Evolutionary conservation across 768 basidiomycete species (phyloP).

Genomic region (Termitomyces sp.): DNA sequence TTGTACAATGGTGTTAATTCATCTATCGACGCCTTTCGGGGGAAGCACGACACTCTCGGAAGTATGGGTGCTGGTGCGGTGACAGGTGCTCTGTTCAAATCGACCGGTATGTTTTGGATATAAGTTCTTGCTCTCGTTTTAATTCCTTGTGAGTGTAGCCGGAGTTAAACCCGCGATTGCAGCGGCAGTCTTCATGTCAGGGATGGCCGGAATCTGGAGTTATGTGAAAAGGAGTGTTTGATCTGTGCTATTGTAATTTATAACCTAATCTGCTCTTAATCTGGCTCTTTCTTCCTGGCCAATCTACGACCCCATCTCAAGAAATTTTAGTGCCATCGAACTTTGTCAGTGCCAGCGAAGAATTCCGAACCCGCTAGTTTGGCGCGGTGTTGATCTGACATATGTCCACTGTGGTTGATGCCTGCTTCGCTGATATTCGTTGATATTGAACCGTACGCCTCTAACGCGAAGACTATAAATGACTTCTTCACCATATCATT

Average conservation of each 20-base stretch:
- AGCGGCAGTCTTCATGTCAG: conserved; percentile 86
- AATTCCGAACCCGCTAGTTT: conserved; percentile 33
- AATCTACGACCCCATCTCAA: conserved; percentile 35
- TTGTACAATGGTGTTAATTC: conserved; percentile 97
- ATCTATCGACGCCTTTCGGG: conserved; percentile 81
- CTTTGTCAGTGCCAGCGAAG: conserved; percentile 25
- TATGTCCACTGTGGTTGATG: conserved; percentile 39
- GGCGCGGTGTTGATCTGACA: conserved; percentile 40
- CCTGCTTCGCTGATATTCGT: conserved; percentile 26
- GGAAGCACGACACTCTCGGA: conserved; percentile 87
- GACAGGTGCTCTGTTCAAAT: conserved; percentile 90
- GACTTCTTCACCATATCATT: conserved; percentile 18
- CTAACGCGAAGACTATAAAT: conserved; percentile 41
- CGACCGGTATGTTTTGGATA: conserved; percentile 68
- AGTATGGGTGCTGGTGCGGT: conserved; percentile 90
- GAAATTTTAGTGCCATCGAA: conserved; percentile 23
- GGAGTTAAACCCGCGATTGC: conserved; percentile 87
- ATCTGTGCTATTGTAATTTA: conserved; percentile 42
- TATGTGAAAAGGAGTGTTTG: conserved; percentile 87
- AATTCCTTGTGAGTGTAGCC: conserved; percentile 55
- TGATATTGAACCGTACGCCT: conserved; percentile 18
- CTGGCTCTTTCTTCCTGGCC: conserved; percentile 38
- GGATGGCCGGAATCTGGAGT: conserved; percentile 90
- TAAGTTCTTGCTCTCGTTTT: conserved; percentile 19
- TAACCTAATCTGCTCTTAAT: conserved; percentile 43